These are phyloP conservation scores for Tanacetum coccineum DNA, from an alignment of 129 eudicot species.

Conservation along the genomic window DNA sequence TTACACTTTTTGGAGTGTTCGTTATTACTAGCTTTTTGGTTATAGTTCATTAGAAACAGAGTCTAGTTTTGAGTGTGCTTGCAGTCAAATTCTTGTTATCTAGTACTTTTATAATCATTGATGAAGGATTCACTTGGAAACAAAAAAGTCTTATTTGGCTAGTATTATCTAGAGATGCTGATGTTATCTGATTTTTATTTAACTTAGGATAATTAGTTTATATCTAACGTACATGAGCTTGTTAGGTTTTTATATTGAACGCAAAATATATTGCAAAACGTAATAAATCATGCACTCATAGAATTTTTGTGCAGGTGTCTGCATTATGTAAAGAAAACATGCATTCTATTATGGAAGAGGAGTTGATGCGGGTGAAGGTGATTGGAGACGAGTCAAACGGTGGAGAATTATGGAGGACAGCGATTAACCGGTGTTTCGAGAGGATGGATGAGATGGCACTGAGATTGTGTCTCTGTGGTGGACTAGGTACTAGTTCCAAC, in stretches of 20 bases:
- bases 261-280: background rate
- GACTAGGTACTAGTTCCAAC: constrained; percentile 3
- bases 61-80: too few species aligned
- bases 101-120: too few species aligned
- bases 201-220: too few species aligned
- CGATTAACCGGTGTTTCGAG: constrained; percentile 33
- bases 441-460: constrained; percentile 49
- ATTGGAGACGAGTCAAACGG: background rate
- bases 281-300: too few species aligned
- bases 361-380: constrained; percentile 41
- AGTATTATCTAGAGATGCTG: too few species aligned
- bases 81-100: too few species aligned
- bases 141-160: too few species aligned
- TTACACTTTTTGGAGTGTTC: too few species aligned
- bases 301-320: constrained; percentile 38
- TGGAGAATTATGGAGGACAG: constrained; percentile 35
- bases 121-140: too few species aligned
- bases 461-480: constrained; percentile 33
- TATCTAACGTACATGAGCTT: background rate
- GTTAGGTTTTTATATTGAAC: background rate
- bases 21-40: background rate
- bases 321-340: constrained; percentile 47
- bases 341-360: constrained; percentile 47
- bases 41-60: background rate
- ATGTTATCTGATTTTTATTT: too few species aligned